phyloP scores from a whole-genome alignment of 176 grass and related monocot genomes.

The Tuctoria greenei region DNA sequence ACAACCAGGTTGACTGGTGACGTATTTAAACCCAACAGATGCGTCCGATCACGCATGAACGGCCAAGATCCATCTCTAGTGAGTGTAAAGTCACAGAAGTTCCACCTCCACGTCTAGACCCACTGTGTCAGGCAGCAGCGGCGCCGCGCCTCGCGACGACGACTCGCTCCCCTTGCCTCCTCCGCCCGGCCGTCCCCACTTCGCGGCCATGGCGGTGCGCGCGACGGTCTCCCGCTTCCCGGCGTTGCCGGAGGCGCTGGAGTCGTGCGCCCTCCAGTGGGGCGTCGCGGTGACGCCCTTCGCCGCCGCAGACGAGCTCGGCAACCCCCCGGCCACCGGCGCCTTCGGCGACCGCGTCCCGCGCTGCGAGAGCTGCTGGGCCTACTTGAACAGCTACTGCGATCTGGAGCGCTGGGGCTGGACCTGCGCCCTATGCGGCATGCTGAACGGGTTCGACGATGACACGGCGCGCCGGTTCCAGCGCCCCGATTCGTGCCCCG shows the following conservation, averaged over 20 bases:
- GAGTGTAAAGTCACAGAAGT: neutral
- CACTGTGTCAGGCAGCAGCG: slow-evolving; percentile 23
- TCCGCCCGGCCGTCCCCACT: neutral
- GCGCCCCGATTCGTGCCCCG: slow-evolving; percentile 53
- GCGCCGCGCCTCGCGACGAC: neutral
- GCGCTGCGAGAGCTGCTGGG: slow-evolving; percentile 91
- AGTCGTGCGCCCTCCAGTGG: slow-evolving; percentile 68
- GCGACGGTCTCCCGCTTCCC: slow-evolving; percentile 77
- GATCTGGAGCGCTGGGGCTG: slow-evolving; percentile 90
- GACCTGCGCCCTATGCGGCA: slow-evolving; percentile 77
- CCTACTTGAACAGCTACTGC: slow-evolving; percentile 65
- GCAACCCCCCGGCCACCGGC: slow-evolving; percentile 47
- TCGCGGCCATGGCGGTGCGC: slow-evolving; percentile 62
- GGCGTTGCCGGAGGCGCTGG: slow-evolving; percentile 44
- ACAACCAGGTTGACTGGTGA: neutral
- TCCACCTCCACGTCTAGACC: neutral
- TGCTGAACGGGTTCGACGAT: slow-evolving; percentile 66
- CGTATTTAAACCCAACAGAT: neutral
- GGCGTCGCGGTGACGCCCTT: slow-evolving; percentile 82
- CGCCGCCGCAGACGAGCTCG: slow-evolving; percentile 62
- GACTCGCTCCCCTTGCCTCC: neutral
- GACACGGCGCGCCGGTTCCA: slow-evolving; percentile 58
- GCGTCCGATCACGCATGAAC: slow-evolving; percentile 19
- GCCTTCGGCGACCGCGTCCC: slow-evolving; percentile 57
- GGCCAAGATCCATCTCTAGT: neutral